These are phyloP conservation scores for Oxyria digyna DNA, from an alignment of 148 eudicot genomes.

Conservation along the genomic window DNA sequence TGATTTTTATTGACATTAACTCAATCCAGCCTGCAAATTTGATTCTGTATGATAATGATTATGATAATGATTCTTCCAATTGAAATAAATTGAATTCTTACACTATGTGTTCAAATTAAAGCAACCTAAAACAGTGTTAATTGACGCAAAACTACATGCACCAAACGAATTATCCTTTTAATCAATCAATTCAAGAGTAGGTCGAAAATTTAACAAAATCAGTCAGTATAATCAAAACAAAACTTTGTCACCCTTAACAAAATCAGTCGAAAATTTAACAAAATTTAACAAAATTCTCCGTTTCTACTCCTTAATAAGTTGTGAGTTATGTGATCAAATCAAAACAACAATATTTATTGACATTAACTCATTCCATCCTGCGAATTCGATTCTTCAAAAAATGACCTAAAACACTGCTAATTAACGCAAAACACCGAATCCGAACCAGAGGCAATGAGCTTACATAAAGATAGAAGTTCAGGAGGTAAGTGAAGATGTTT, in stretches of 20 bases:
- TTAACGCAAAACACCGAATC: not conserved
- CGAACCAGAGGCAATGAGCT: conserved; percentile 10
- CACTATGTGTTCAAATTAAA: no score
- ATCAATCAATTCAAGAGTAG: no score
- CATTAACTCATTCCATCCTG: no score
- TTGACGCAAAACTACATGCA: no score
- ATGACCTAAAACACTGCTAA: not conserved
- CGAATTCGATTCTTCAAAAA: not conserved
- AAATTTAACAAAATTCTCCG: not conserved
- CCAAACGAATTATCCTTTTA: no score
- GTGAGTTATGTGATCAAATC: not conserved
- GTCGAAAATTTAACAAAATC: no score
- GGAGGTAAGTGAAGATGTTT: conserved; percentile 56
- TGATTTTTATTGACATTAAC: not conserved
- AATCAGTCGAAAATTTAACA: no score
- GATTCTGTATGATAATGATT: not conserved
- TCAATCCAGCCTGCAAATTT: not conserved
- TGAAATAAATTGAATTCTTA: not conserved
- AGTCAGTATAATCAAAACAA: no score
- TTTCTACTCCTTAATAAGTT: not conserved
- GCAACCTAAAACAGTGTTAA: no score
- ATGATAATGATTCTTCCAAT: no score
- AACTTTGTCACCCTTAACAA: no score
- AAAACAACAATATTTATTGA: no score
- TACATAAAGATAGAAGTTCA: conserved; percentile 68